These are phyloP conservation scores for Sechiopsis laciniata DNA, from an alignment of 306 rosid genomes.

Conservation along the genomic window DNA sequence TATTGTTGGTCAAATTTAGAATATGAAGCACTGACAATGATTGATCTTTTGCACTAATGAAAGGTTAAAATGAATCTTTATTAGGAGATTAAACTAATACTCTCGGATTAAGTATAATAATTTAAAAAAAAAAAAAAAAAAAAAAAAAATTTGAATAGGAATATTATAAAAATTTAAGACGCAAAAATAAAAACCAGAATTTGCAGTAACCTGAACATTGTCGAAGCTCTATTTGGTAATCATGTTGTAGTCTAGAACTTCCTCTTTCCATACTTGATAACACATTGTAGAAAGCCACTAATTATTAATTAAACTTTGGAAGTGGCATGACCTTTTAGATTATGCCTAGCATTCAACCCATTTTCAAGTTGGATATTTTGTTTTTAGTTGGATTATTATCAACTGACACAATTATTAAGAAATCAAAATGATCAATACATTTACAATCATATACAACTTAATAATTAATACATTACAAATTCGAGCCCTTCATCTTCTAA, in stretches of 20 bases:
- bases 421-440: no score
- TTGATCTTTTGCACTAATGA: background rate
- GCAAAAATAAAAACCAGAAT: no score
- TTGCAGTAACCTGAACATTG: no score
- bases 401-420: no score
- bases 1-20: conserved; percentile 17
- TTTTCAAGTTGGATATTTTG: background rate
- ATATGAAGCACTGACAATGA: background rate
- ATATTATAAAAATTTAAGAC: no score
- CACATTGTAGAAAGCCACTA: background rate
- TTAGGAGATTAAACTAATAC: background rate
- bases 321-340: background rate
- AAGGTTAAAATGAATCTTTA: background rate
- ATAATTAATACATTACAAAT: no score
- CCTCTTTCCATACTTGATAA: no score
- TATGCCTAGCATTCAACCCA: background rate
- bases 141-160: no score
- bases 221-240: no score
- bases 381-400: background rate
- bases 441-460: no score
- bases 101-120: background rate
- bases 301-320: background rate
- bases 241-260: no score
- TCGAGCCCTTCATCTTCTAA: no score
- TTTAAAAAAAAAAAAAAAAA: background rate